Evolutionary conservation across 1,284 basidiomycete genomes (phyloP).

Genomic region (Austropuccinia psidii): DNA sequence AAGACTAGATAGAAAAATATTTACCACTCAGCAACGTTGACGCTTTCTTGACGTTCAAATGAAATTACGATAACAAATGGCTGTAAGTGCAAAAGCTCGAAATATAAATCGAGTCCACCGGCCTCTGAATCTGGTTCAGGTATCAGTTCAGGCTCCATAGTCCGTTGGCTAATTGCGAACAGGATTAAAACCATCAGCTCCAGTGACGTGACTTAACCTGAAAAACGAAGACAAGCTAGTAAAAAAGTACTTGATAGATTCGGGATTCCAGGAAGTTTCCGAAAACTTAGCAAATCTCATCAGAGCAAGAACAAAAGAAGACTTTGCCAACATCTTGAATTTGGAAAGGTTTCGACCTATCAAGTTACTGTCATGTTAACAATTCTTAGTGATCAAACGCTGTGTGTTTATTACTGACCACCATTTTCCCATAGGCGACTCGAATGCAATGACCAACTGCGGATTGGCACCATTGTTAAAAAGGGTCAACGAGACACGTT

Average conservation of each 20-base stretch:
- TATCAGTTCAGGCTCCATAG: conserved; percentile 66
- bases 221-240: not conserved
- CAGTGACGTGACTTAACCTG: too few species aligned
- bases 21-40: conserved; percentile 86
- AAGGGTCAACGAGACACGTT: too few species aligned
- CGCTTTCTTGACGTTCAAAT: conserved; percentile 91
- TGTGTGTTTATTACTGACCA: too few species aligned
- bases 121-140: conserved; percentile 64
- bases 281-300: conserved; percentile 87
- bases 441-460: too few species aligned
- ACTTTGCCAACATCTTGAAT: conserved; percentile 38
- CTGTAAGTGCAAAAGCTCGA: conserved; percentile 94
- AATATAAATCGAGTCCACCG: conserved; percentile 75
- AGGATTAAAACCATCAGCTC: too few species aligned
- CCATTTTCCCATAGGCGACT: too few species aligned
- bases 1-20: conserved; percentile 42
- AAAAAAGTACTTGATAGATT: conserved; percentile 44
- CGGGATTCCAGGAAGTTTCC: conserved; percentile 78
- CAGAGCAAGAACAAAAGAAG: conserved; percentile 81
- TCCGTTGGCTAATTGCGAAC: conserved; percentile 65
- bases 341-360: conserved; percentile 36
- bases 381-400: too few species aligned
- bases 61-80: conserved; percentile 87
- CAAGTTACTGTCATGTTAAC: too few species aligned
- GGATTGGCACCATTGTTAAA: too few species aligned